Evolutionary conservation across 2,329 filamentous ascomycete species (phyloP).

Genomic region (Alternaria sp.): DNA sequence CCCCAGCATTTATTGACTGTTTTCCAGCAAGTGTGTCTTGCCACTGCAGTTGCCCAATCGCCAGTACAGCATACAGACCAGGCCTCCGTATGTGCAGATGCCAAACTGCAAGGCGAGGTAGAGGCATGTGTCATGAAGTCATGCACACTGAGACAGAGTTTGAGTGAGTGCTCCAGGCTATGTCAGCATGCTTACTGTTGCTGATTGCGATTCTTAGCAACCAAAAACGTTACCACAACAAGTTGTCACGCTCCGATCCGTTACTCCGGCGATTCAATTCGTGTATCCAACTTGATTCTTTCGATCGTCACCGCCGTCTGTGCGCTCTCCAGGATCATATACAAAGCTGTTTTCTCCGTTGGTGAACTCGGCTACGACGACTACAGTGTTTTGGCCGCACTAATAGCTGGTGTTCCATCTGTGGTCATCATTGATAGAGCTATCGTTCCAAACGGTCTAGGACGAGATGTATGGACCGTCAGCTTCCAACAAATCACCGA

Average conservation of each 20-base stretch:
- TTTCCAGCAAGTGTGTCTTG: constrained; percentile 22
- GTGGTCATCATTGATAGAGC: constrained; percentile 33
- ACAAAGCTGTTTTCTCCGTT: constrained; percentile 45
- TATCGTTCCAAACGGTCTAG: constrained; percentile 50
- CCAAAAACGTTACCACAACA: constrained; percentile 52
- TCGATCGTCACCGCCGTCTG: constrained; percentile 43
- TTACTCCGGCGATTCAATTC: constrained; percentile 41
- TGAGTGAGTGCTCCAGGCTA: constrained; percentile 13
- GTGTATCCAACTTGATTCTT: constrained; percentile 43
- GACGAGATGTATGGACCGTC: constrained; percentile 61
- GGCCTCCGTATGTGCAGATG: constrained; percentile 24
- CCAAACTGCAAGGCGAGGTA: constrained; percentile 15
- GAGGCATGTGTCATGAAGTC: constrained; percentile 17
- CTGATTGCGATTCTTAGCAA: constrained; percentile 33
- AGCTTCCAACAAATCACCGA: constrained; percentile 50
- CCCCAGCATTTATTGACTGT: neutral
- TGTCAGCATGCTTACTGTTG: neutral
- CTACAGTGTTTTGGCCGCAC: constrained; percentile 30
- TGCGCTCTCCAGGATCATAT: constrained; percentile 46
- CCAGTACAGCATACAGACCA: constrained; percentile 14
- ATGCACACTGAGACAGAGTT: constrained; percentile 22
- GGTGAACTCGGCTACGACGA: constrained; percentile 50
- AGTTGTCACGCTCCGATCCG: constrained; percentile 49
- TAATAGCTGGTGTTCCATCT: constrained; percentile 31
- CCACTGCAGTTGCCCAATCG: constrained; percentile 13